Conservation (phyloP, 2,329 filamentous ascomycete species). For the Neonectria hederae region DNA sequence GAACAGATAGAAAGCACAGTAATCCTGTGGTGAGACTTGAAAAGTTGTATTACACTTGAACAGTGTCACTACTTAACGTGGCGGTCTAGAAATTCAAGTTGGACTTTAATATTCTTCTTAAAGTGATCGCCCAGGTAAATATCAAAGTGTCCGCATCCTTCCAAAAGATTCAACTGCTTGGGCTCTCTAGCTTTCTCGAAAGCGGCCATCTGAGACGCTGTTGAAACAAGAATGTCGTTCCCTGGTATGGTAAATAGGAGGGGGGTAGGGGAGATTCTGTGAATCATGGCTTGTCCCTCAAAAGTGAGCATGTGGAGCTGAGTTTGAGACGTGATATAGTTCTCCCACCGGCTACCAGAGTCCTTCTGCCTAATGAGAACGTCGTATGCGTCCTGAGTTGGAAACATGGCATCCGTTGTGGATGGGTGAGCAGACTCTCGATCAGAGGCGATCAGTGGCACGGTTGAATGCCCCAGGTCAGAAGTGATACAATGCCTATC, state of each 20-base stretch:
- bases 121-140: not conserved
- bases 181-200: not conserved
- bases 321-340: not conserved
- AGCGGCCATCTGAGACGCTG: not conserved
- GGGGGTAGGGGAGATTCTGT: not conserved
- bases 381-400: not conserved
- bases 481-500: not conserved
- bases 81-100: no score
- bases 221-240: not conserved
- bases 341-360: not conserved
- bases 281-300: not conserved
- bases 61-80: no score
- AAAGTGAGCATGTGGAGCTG: not conserved
- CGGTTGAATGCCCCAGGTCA: not conserved
- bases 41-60: no score
- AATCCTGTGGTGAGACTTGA: no score
- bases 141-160: not conserved
- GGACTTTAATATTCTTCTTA: no score
- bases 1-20: no score
- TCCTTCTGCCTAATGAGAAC: not conserved
- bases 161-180: not conserved
- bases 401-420: not conserved
- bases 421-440: not conserved
- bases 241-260: not conserved
- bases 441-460: not conserved